A percentile compares a stretch with the other conserved stretches of the same genome.
phyloP scores from a whole-genome alignment of 1,284 basidiomycete genomes.

The Austroboletus olivaceoglutinosus region DNA sequence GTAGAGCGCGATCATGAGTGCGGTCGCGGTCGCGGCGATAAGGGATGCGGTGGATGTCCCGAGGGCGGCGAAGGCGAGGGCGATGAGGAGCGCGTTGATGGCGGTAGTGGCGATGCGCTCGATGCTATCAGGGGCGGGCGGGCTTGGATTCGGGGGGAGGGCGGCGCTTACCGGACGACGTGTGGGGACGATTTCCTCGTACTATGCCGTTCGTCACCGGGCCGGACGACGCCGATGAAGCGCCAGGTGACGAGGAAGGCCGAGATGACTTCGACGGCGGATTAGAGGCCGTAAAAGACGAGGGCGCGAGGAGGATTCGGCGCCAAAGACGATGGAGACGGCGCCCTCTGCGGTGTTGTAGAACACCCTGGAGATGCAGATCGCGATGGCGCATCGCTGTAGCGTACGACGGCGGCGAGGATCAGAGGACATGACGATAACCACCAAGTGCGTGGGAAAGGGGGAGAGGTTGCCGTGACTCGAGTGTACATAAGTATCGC shows the following conservation, averaged over 20 bases:
- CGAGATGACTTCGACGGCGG: slow-evolving; percentile 46
- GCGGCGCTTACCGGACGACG: slow-evolving; percentile 31
- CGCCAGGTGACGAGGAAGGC: slow-evolving; percentile 43
- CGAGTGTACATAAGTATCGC: no score
- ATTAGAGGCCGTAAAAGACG: slow-evolving; percentile 51
- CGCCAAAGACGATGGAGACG: slow-evolving; percentile 44
- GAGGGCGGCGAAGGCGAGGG: slow-evolving; percentile 38
- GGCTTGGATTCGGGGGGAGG: background rate
- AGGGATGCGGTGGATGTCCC: slow-evolving; percentile 38
- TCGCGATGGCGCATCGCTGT: slow-evolving; percentile 33
- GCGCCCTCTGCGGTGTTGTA: slow-evolving; percentile 33
- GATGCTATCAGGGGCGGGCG: slow-evolving; percentile 26
- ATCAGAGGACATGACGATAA: no score
- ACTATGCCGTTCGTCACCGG: slow-evolving; percentile 28
- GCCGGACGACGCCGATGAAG: slow-evolving; percentile 34
- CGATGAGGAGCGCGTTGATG: slow-evolving; percentile 39
- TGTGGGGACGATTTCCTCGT: slow-evolving; percentile 15
- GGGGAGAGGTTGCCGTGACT: no score
- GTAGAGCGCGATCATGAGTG: slow-evolving; percentile 43
- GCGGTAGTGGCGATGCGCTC: slow-evolving; percentile 37
- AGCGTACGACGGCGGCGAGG: background rate
- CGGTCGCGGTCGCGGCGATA: slow-evolving; percentile 36
- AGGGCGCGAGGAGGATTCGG: slow-evolving; percentile 45
- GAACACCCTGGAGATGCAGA: slow-evolving; percentile 35
- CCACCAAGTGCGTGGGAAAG: no score